These are phyloP conservation scores for Colletotrichum spaethianum DNA, from an alignment of 2,329 filamentous ascomycete genomes.

Conservation along the genomic window DNA sequence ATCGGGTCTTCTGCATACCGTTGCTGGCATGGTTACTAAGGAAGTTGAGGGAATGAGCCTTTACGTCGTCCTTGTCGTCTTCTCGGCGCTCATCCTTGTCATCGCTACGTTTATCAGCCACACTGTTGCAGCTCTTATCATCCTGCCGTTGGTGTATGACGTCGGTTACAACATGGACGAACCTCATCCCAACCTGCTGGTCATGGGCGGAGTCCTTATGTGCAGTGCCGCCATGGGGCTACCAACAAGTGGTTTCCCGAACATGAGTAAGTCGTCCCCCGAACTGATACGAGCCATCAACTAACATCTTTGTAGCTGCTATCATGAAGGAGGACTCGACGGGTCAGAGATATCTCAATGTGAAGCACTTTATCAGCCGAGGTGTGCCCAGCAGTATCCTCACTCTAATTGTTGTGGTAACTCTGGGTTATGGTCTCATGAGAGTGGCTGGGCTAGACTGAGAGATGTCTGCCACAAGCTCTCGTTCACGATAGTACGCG, in stretches of 20 bases:
- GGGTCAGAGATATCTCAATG: constrained; percentile 90
- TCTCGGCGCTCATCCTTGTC: constrained; percentile 86
- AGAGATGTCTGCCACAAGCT: constrained; percentile 38
- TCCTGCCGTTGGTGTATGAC: constrained; percentile 89
- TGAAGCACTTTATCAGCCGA: constrained; percentile 95
- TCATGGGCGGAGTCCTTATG: constrained; percentile 97
- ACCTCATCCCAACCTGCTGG: constrained; percentile 92
- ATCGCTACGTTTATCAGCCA: constrained; percentile 98
- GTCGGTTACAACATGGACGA: constrained; percentile 89
- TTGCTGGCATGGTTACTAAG: constrained; percentile 82
- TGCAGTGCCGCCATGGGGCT: constrained; percentile 98
- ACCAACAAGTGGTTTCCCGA: constrained; percentile 96
- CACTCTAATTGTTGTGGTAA: constrained; percentile 85
- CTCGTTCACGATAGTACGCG: constrained; percentile 1
- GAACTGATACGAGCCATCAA: neutral
- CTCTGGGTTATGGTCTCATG: constrained; percentile 93
- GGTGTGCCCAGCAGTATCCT: constrained; percentile 90
- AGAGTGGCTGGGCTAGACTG: constrained; percentile 75
- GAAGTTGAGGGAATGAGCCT: constrained; percentile 84
- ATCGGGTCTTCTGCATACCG: constrained; percentile 90
- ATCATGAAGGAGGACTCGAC: constrained; percentile 99
- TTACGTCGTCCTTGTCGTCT: constrained; percentile 89
- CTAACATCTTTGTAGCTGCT: constrained; percentile 72
- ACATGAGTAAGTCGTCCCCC: constrained; percentile 87
- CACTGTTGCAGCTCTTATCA: constrained; percentile 95